These are phyloP conservation scores for Nakaseomyces nivariensis DNA, from an alignment of 1,139 yeast species.

Conservation along the genomic window DNA sequence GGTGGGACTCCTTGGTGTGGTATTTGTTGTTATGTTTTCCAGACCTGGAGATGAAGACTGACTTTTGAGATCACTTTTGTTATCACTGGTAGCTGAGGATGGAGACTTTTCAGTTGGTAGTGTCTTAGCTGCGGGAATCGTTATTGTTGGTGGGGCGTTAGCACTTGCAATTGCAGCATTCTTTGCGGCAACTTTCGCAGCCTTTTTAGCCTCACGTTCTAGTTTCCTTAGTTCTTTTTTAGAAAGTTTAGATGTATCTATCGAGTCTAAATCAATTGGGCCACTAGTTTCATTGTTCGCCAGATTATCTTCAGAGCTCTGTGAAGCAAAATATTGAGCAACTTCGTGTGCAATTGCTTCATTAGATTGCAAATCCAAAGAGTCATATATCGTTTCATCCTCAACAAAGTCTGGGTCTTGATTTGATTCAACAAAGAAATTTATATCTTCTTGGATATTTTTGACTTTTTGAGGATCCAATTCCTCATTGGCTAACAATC, in stretches of 20 bases:
- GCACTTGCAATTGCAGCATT: constrained; percentile 18
- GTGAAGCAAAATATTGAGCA: constrained; percentile 33
- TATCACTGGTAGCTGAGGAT: constrained; percentile 6
- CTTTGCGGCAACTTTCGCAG: constrained; percentile 26
- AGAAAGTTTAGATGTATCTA: constrained; percentile 23
- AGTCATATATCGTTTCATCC: constrained; percentile 69
- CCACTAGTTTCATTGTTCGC: constrained; percentile 11
- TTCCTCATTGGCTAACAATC: constrained; percentile 55
- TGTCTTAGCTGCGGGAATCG: constrained; percentile 11
- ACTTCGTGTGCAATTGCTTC: constrained; percentile 41
- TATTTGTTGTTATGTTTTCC: not conserved
- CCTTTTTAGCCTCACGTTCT: constrained; percentile 30
- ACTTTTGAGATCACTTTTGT: constrained; percentile 5
- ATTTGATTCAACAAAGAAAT: constrained; percentile 61
- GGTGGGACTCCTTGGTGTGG: not conserved
- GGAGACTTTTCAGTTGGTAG: constrained; percentile 9
- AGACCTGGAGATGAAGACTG: constrained; percentile 13
- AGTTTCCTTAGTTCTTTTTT: constrained; percentile 28
- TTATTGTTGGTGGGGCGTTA: constrained; percentile 17
- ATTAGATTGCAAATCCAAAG: constrained; percentile 49
- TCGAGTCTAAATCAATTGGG: constrained; percentile 4
- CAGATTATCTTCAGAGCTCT: constrained; percentile 21
- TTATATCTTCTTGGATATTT: constrained; percentile 59
- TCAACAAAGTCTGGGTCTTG: constrained; percentile 66
- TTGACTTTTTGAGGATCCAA: constrained; percentile 52